These are phyloP conservation scores for Epichloe elymi DNA, from an alignment of 2,329 filamentous ascomycete genomes.

Conservation along the genomic window DNA sequence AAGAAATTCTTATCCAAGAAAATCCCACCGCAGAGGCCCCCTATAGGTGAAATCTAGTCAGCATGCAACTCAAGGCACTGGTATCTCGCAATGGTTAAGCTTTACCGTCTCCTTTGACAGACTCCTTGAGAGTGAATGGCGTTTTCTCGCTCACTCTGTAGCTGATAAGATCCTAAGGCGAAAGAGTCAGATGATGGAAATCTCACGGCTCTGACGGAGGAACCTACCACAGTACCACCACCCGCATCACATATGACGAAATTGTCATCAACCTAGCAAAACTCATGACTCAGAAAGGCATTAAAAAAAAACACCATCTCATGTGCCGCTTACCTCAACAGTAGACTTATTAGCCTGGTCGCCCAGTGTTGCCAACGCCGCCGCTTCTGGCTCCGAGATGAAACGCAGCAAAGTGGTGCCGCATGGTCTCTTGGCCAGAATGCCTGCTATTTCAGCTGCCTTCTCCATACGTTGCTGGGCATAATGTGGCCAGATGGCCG, in stretches of 20 bases:
- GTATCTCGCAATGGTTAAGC: not conserved
- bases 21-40: constrained; percentile 24
- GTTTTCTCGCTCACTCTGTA: constrained; percentile 15
- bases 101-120: constrained; percentile 24
- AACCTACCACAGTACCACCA: constrained; percentile 22
- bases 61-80: accelerated
- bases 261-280: constrained; percentile 7
- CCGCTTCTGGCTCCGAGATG: constrained; percentile 32
- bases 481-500: constrained; percentile 32
- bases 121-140: constrained; percentile 21
- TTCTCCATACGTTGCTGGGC: constrained; percentile 23
- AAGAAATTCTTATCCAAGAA: constrained; percentile 28
- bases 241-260: constrained; percentile 25
- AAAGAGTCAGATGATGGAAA: not conserved
- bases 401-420: constrained; percentile 21
- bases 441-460: constrained; percentile 22
- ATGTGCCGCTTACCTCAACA: constrained; percentile 8
- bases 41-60: constrained; percentile 9
- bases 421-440: constrained; percentile 15
- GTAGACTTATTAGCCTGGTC: constrained; percentile 13
- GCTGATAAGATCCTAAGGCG: constrained; percentile 25
- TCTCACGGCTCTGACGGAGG: not conserved
- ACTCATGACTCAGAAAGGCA: not conserved
- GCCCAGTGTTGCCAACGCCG: constrained; percentile 24
- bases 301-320: too few species aligned